Conservation (phyloP, 495 filamentous ascomycete genomes). For the Tuber aestivum region DNA sequence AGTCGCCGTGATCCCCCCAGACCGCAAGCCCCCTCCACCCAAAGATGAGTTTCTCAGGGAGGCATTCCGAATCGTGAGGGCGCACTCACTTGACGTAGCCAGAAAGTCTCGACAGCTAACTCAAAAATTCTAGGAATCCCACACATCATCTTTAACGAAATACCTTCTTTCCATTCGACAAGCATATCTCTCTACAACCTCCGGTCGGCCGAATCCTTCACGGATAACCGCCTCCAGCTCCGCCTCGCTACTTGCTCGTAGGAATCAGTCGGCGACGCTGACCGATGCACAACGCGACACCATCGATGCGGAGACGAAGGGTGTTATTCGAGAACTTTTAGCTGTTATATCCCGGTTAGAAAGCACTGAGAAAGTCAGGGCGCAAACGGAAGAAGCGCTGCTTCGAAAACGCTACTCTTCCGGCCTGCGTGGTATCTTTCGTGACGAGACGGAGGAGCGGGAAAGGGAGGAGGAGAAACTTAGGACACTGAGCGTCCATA, state of each 20-base stretch:
- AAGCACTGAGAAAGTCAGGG: constrained; percentile 74
- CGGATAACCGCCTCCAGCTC: constrained; percentile 47
- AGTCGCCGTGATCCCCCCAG: constrained; percentile 40
- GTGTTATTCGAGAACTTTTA: constrained; percentile 75
- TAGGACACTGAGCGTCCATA: constrained; percentile 54
- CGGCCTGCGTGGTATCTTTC: constrained; percentile 31
- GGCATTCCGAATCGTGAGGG: constrained; percentile 83
- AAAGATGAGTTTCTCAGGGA: constrained; percentile 89
- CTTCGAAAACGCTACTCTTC: constrained; percentile 59
- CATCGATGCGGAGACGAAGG: constrained; percentile 78
- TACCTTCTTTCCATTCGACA: constrained; percentile 80
- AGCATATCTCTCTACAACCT: constrained; percentile 76
- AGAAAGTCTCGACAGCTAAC: constrained; percentile 14
- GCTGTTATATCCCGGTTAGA: constrained; percentile 67
- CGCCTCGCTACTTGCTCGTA: constrained; percentile 43
- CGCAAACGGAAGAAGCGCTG: constrained; percentile 60
- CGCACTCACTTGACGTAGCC: constrained; percentile 12
- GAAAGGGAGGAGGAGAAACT: constrained; percentile 61
- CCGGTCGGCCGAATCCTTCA: constrained; percentile 48
- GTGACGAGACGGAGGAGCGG: constrained; percentile 57
- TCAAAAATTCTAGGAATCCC: constrained; percentile 62
- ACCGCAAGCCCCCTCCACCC: constrained; percentile 47
- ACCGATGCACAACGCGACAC: constrained; percentile 66
- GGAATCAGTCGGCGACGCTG: constrained; percentile 47
- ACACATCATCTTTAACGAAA: constrained; percentile 66